Conservation (phyloP, 169 alveolate genomes). For the Eimeria praecox region DNA sequence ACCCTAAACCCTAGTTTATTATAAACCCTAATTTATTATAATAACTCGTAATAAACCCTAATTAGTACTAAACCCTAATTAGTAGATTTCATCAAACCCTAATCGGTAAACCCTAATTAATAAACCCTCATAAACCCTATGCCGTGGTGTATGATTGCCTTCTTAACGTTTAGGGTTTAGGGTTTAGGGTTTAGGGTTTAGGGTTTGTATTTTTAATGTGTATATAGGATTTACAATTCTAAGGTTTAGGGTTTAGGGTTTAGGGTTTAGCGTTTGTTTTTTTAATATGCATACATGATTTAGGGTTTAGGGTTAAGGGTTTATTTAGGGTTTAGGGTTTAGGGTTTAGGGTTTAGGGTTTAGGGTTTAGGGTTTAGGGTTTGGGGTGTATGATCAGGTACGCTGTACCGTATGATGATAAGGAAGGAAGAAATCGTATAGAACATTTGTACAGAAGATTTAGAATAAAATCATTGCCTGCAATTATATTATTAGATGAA, state of each 20-base stretch:
- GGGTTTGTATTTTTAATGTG: too few relatives aligned
- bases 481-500: slow-evolving; percentile 26
- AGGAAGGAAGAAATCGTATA: neutral
- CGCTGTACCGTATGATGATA: slow-evolving; percentile 73
- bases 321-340: neutral
- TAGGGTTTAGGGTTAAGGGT: too few relatives aligned
- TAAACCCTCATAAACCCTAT: neutral
- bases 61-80: too few relatives aligned
- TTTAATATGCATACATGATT: too few relatives aligned
- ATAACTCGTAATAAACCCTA: too few relatives aligned
- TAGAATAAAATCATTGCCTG: slow-evolving; percentile 45
- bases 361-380: neutral
- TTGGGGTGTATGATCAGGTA: slow-evolving; percentile 44
- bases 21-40: too few relatives aligned
- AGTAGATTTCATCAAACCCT: neutral
- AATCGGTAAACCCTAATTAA: neutral
- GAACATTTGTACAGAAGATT: slow-evolving; percentile 11
- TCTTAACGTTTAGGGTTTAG: neutral
- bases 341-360: neutral
- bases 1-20: too few relatives aligned
- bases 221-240: too few relatives aligned
- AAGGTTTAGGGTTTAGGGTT: too few relatives aligned
- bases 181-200: neutral
- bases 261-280: too few relatives aligned
- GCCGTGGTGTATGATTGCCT: neutral